Percentiles rank a stretch among this genome's conserved stretches.
phyloP scores from a whole-genome alignment of 768 basidiomycete species.

The Mycena haematopus region DNA sequence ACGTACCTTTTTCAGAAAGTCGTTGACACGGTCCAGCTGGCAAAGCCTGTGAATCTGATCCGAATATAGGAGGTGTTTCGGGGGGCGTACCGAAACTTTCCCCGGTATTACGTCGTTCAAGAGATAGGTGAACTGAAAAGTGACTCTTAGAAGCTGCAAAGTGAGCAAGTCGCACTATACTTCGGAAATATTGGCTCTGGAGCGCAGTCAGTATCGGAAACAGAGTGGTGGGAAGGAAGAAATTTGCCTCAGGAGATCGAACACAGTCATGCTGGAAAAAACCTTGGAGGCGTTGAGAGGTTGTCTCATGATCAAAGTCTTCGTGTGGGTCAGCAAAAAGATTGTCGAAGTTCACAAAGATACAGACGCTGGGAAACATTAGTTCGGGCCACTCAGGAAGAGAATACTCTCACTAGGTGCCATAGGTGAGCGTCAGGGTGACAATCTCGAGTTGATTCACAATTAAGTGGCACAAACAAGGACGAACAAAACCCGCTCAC shows the following conservation, averaged over 20 bases:
- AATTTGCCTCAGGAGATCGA: constrained; percentile 49
- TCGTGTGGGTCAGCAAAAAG: not conserved
- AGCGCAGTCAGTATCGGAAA: not conserved
- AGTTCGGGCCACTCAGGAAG: constrained; percentile 34
- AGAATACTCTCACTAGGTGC: constrained; percentile 39
- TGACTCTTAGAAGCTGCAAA: not conserved
- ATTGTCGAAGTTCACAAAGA: not conserved
- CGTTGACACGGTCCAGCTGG: constrained; percentile 49
- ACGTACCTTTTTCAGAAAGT: constrained; percentile 46
- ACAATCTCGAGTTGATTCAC: constrained; percentile 42
- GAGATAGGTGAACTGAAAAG: constrained; percentile 6
- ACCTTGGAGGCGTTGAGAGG: constrained; percentile 31
- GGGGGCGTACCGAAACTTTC: constrained; percentile 54
- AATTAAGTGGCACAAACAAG: not conserved
- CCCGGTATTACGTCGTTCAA: constrained; percentile 38
- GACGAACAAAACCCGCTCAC: not conserved
- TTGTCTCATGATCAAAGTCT: constrained; percentile 16
- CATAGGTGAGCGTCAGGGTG: constrained; percentile 56
- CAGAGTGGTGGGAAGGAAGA: not conserved
- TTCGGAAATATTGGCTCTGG: not conserved
- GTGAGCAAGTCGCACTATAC: not conserved
- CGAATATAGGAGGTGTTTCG: no score
- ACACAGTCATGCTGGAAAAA: constrained; percentile 48
- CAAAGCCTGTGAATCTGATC: no score
- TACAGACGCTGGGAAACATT: constrained; percentile 25